Percentiles rank a stretch among this genome's conserved stretches.
Evolutionary conservation across 495 filamentous ascomycete genomes (phyloP).

Genomic region (Elasticomyces elasticus): DNA sequence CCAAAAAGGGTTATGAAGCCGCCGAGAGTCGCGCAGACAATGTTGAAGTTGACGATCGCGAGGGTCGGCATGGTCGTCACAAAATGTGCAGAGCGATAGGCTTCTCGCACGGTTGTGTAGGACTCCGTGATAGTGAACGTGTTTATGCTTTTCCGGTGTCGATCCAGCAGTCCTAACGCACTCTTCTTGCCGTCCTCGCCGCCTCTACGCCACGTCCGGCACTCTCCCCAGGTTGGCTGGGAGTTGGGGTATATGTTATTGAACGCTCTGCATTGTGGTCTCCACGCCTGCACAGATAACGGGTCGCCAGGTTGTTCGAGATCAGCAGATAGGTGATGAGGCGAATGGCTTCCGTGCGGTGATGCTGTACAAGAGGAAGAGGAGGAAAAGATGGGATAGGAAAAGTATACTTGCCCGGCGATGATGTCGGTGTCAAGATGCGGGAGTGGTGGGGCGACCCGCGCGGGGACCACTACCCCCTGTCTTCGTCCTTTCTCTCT

Average conservation of each 20-base stretch:
- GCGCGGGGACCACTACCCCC: no score
- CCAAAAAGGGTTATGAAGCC: conserved; percentile 85
- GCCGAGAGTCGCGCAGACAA: conserved; percentile 70
- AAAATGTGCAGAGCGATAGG: background rate
- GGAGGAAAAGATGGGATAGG: background rate
- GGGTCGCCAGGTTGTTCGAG: conserved; percentile 10
- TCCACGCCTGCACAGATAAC: background rate
- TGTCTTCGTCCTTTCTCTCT: no score
- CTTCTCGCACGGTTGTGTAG: background rate
- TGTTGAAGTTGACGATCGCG: conserved; percentile 75
- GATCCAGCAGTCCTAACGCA: conserved; percentile 3
- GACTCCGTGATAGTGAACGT: background rate
- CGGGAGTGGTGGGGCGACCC: no score
- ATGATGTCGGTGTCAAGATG: background rate
- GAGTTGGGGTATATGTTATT: conserved; percentile 21
- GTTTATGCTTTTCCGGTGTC: background rate
- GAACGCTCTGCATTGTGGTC: conserved; percentile 9
- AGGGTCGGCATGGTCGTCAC: conserved; percentile 61
- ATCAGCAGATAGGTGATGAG: background rate
- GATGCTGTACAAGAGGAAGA: background rate
- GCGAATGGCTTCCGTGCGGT: no score
- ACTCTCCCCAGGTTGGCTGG: background rate
- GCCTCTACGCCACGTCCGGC: background rate
- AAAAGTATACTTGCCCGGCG: no score
- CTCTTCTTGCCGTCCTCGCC: conserved; percentile 6